Base-by-base conservation (phyloP, 2,329 filamentous ascomycete genomes). In the Colletotrichum sp. region DNA sequence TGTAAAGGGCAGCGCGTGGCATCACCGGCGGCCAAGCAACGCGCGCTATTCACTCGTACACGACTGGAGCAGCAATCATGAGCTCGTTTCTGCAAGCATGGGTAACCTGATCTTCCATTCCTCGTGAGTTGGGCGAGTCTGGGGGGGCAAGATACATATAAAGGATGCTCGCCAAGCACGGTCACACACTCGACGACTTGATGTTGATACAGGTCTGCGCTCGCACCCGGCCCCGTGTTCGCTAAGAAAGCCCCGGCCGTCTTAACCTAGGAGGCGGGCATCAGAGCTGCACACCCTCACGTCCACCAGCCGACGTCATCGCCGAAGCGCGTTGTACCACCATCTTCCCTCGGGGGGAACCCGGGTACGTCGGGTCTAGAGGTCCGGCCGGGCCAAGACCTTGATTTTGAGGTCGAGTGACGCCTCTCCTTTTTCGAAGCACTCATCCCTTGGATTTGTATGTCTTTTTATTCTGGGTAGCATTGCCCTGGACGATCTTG, bases 231-330 rank as follows among this genome's bases (percentile, higher is more conserved):
- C 55, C 67, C 52, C 26, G 26, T 67, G 34, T 43, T 43, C 34
- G 61, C 61, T 64, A 64, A 64, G 15, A 30, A 21, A 43, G 32
- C 61, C 61, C 61, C 36, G 61, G 61, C 15, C 61, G 24, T 43
- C 61, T 24, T 24, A 34, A 55, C 36, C 16, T 24, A 18, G 13
- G 28, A 55, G 15, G 13, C 8, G 34, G 9, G 60, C 10, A 32
- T 16, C 64, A 10, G 55, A 18, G 58, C 64, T 43, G 48, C 70
- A 76, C 74, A 76, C 74, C 74, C 70, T 76, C 71, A 69, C 68
- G 28, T 5, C 21, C 26, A 52, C 21, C 57, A 52, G 18, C 52
- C 64, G 71, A 76, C 74, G 74, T 76, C 74, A 76, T 76, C 65
- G 64, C 43, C 71, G 58, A 73, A 68, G 61, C 36, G 28, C 68